Evolutionary conservation across 2,329 filamentous ascomycete genomes (phyloP).

Genomic region (Monosporascus ibericus): DNA sequence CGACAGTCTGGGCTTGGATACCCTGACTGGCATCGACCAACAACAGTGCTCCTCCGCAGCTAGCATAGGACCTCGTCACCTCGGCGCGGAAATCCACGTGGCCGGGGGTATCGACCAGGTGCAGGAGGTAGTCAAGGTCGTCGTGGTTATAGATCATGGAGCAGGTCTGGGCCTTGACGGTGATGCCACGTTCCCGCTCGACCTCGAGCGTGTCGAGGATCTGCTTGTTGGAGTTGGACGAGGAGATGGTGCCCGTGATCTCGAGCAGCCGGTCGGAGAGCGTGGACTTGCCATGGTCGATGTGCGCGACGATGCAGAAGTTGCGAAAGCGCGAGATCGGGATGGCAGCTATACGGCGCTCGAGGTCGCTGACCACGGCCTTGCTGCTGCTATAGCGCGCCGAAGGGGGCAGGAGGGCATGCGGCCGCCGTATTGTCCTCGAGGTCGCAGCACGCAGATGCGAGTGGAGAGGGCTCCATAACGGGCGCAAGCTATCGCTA

Average conservation of each 20-base stretch:
- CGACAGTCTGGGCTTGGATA: conserved; percentile 94
- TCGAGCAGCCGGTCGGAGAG: conserved; percentile 89
- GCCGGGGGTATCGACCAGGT: conserved; percentile 93
- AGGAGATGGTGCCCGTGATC: conserved; percentile 84
- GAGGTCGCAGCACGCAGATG: background rate
- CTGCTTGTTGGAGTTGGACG: conserved; percentile 80
- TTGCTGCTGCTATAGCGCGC: conserved; percentile 23
- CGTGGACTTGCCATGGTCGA: conserved; percentile 98
- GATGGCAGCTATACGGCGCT: conserved; percentile 62
- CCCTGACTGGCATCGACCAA: conserved; percentile 96
- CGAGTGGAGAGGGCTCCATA: conserved; percentile 5
- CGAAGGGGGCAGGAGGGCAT: background rate
- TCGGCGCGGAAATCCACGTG: conserved; percentile 98
- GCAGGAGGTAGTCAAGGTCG: conserved; percentile 83
- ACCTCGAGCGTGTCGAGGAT: conserved; percentile 96
- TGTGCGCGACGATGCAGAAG: conserved; percentile 97
- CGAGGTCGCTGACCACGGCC: conserved; percentile 33
- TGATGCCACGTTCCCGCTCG: conserved; percentile 92
- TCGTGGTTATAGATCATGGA: conserved; percentile 91
- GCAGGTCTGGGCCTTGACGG: conserved; percentile 97
- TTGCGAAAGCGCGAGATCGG: conserved; percentile 80
- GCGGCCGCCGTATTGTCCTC: background rate
- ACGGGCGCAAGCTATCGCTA: conserved; percentile 11
- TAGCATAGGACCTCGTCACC: conserved; percentile 91
- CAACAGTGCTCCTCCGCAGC: conserved; percentile 85